A percentile compares a stretch with the other conserved stretches of the same genome.
Evolutionary conservation across 2,329 filamentous ascomycete genomes (phyloP).

Genomic region (Penicillium sp.): DNA sequence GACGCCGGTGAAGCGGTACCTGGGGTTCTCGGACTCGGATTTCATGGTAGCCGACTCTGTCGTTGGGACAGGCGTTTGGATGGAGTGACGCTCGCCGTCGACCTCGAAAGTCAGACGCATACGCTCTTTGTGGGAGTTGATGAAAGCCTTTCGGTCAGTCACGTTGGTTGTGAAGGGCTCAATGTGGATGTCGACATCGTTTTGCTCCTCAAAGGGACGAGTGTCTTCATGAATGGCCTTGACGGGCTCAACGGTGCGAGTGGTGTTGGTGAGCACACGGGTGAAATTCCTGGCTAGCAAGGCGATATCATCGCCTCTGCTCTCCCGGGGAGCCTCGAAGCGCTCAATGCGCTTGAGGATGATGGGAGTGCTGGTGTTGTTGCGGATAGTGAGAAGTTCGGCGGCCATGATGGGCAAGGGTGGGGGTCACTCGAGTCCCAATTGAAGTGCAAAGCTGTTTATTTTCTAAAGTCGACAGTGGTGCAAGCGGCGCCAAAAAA

Average conservation of each 20-base stretch:
- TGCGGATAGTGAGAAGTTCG: slow-evolving; percentile 69
- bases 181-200: slow-evolving; percentile 65
- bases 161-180: slow-evolving; percentile 67
- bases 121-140: slow-evolving; percentile 62
- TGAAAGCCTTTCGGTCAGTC: slow-evolving; percentile 63
- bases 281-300: slow-evolving; percentile 52
- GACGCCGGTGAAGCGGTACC: slow-evolving; percentile 63
- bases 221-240: slow-evolving; percentile 53
- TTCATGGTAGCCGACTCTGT: slow-evolving; percentile 63
- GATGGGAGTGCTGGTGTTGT: slow-evolving; percentile 73
- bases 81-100: slow-evolving; percentile 65
- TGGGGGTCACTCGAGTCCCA: neutral
- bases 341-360: slow-evolving; percentile 73
- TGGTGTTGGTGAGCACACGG: slow-evolving; percentile 44
- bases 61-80: slow-evolving; percentile 69
- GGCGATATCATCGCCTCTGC: slow-evolving; percentile 34
- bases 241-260: slow-evolving; percentile 47
- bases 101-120: slow-evolving; percentile 73
- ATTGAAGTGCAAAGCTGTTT: neutral
- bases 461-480: neutral
- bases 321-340: slow-evolving; percentile 60
- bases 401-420: slow-evolving; percentile 38
- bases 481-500: neutral
- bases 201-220: slow-evolving; percentile 60
- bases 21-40: slow-evolving; percentile 56